Percentiles rank a stretch among this genome's conserved stretches.
These are phyloP conservation scores for Orychophragmus violaceus DNA, from an alignment of 345 rosid genomes.

Conservation along the genomic window DNA sequence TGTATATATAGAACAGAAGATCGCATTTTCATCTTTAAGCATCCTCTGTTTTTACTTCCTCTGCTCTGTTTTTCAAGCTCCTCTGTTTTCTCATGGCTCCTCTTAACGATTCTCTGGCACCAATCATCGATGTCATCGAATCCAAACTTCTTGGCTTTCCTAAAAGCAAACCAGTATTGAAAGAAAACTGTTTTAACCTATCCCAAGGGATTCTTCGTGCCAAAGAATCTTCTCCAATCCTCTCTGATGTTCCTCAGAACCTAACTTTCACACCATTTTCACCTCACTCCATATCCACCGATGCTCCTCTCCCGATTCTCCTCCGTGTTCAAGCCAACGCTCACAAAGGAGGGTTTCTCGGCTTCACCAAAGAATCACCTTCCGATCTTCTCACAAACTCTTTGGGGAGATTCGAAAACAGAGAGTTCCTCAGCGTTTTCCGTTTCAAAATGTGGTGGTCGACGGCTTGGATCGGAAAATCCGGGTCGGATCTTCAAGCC, in stretches of 20 bases:
- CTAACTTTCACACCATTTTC: constrained; percentile 47
- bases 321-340: constrained; percentile 45
- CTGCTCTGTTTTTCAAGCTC: neutral
- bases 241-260: constrained; percentile 62
- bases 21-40: neutral
- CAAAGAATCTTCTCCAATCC: constrained; percentile 43
- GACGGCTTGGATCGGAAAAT: constrained; percentile 68
- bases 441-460: constrained; percentile 95
- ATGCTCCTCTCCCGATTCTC: constrained; percentile 49
- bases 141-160: constrained; percentile 11
- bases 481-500: constrained; percentile 73
- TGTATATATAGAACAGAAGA: constrained; percentile 1
- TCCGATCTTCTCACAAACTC: constrained; percentile 48
- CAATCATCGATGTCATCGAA: constrained; percentile 3
- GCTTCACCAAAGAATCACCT: constrained; percentile 42
- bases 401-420: constrained; percentile 49
- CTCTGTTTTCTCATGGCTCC: constrained; percentile 49
- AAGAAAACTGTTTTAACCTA: constrained; percentile 33
- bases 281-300: constrained; percentile 34
- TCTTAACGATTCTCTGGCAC: constrained; percentile 37
- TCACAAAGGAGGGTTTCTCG: constrained; percentile 61
- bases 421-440: constrained; percentile 60
- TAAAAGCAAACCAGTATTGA: neutral
- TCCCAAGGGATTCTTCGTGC: constrained; percentile 41
- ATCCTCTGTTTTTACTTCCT: neutral